Evolutionary conservation across 768 basidiomycete genomes (phyloP), one percentile per base, ranked within the genome.

Genomic region (Mrakia blollopis): DNA sequence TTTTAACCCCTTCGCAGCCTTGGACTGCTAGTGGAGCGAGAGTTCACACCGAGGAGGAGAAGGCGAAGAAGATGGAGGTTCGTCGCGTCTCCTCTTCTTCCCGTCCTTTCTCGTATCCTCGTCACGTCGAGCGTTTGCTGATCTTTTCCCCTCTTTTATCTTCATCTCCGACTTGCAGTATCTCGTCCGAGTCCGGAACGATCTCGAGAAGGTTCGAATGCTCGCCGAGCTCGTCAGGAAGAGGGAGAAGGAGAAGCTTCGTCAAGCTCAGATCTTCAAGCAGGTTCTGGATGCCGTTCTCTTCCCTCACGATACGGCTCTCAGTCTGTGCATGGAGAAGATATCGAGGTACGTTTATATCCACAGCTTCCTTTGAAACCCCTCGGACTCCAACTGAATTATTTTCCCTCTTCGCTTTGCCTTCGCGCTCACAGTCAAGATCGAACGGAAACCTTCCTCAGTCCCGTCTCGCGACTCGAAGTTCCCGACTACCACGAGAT

Each of bases 181-280:
- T 76, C 81, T 98, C 79, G 87, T 87, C 78, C 87, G 86, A 9
- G 83, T 98, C 18, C 87, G 90, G 23, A 86, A 87, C 37, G 94
- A 98, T 81, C 87, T 99, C n/a, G 88, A 90, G 78, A 86, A 86
- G 23, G 86, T 97, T 25, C 88, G 88, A 21, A 86, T 86, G 76
- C 83, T 98, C 7, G 87, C 91, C 0, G 87, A 90, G 73, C 83
- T 90, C 16, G 88, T 88, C 32, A 87, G 89, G 61, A 91, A 91
- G 82, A 89, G 97, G 41, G 97, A 98, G 83, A 88, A 86, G 76
- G 87, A 89, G 79, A 98, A 98, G 84, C 86, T 90, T 28, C 86
- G 80, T 8, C 83, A 84, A 68, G 87, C 87, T 0, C 88, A 91
- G 52, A 54, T 69, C 7, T 84, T 96, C 41, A 89, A 91, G 70